These are phyloP conservation scores for Dendrobium huoshanense DNA, from an alignment of 106 monocot genomes.

Conservation along the genomic window DNA sequence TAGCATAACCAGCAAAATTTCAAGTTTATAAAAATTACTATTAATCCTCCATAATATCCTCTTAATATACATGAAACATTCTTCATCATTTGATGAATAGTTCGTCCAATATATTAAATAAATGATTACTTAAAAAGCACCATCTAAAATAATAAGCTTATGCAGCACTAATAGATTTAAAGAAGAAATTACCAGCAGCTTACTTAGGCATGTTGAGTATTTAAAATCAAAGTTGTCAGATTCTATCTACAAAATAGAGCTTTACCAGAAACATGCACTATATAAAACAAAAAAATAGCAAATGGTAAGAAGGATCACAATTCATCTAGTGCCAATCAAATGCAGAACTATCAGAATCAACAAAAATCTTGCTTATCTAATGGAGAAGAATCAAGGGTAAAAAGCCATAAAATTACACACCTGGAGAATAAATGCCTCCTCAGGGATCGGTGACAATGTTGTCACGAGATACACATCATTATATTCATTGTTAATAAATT, in stretches of 20 bases:
- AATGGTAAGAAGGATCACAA: not conserved
- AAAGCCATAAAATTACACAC: constrained; percentile 22
- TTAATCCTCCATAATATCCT: too few relatives aligned
- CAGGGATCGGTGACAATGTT: constrained; percentile 78
- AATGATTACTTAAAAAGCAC: not conserved
- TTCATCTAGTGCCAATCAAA: not conserved
- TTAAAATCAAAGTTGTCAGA: not conserved
- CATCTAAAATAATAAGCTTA: not conserved
- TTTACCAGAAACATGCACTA: not conserved
- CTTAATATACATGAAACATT: too few relatives aligned
- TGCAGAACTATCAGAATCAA: not conserved
- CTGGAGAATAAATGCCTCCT: constrained; percentile 92
- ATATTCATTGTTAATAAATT: constrained; percentile 84
- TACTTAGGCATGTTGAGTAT: not conserved
- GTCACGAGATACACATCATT: constrained; percentile 95
- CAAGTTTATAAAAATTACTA: too few relatives aligned
- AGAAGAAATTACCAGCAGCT: not conserved
- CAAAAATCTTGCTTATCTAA: not conserved
- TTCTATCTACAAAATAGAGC: not conserved
- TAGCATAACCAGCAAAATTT: too few relatives aligned
- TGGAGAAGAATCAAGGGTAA: not conserved
- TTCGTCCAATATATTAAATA: too few relatives aligned
- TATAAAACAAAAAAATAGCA: not conserved
- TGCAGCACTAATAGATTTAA: not conserved
- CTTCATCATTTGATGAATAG: too few relatives aligned